Conservation (phyloP, 129 eudicot species). For the Kitagawia praeruptora region DNA sequence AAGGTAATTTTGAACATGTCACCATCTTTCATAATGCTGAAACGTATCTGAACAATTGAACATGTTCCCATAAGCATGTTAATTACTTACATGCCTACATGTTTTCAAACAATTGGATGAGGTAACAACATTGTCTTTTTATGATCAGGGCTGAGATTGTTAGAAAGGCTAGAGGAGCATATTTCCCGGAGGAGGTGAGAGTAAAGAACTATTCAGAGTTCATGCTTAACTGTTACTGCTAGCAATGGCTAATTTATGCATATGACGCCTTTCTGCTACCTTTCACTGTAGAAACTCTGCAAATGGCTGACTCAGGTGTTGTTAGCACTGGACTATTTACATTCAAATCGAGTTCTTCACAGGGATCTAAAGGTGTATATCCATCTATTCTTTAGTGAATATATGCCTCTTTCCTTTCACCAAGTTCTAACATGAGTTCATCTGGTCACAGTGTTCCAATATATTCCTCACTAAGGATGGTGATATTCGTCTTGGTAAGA, state of each 20-base stretch:
- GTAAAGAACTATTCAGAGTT: background rate
- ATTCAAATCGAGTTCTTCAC: conserved; percentile 90
- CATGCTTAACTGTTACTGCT: background rate
- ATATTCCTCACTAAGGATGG: conserved; percentile 86
- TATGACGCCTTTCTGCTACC: conserved; percentile 10
- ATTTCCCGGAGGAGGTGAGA: conserved; percentile 82
- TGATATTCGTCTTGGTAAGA: conserved; percentile 87
- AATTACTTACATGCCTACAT: background rate
- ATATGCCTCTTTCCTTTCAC: background rate
- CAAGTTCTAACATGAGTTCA: conserved; percentile 10
- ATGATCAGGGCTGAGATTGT: conserved; percentile 61
- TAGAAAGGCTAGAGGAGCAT: conserved; percentile 67
- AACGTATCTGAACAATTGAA: conserved; percentile 1
- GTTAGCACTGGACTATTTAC: conserved; percentile 87
- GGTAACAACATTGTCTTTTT: conserved; percentile 10
- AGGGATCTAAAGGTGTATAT: conserved; percentile 82
- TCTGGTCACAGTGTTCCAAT: conserved; percentile 70
- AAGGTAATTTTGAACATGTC: background rate
- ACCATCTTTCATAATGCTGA: background rate
- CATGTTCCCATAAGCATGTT: background rate
- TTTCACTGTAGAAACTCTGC: conserved; percentile 68
- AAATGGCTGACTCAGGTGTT: conserved; percentile 88
- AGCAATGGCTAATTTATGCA: conserved; percentile 4
- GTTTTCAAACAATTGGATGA: background rate
- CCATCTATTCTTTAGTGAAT: background rate